Conservation (phyloP, 192 early-diverging fungal genomes). For the Backusella macrospora region DNA sequence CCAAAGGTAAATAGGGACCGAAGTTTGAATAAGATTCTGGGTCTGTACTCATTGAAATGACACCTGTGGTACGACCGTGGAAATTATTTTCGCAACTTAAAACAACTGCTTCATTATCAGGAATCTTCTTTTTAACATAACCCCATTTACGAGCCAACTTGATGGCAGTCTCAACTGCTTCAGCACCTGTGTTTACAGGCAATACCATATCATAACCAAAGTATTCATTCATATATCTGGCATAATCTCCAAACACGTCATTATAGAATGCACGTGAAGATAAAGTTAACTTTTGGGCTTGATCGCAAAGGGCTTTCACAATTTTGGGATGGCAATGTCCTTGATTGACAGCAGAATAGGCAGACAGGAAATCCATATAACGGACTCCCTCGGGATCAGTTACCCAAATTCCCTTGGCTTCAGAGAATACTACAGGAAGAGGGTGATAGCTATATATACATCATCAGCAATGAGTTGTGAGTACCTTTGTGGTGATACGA, state of each 20-base stretch:
- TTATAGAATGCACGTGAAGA: conserved; percentile 98
- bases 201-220: conserved; percentile 98
- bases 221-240: conserved; percentile 89
- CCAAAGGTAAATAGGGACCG: conserved; percentile 92
- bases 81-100: conserved; percentile 89
- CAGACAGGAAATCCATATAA: conserved; percentile 89
- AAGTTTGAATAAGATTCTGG: conserved; percentile 80
- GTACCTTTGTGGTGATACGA: not conserved
- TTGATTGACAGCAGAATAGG: conserved; percentile 87
- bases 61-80: conserved; percentile 92
- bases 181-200: conserved; percentile 99
- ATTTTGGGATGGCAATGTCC: conserved; percentile 98
- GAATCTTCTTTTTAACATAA: conserved; percentile 88
- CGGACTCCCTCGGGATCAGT: conserved; percentile 91
- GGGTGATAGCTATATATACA: conserved; percentile 83
- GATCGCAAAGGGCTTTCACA: conserved; percentile 85
- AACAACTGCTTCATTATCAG: conserved; percentile 78
- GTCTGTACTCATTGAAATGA: conserved; percentile 96
- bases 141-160: conserved; percentile 98
- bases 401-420: conserved; percentile 87
- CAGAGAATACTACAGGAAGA: conserved; percentile 88
- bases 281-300: conserved; percentile 83
- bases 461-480: not conserved
- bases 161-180: conserved; percentile 98
- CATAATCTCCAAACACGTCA: conserved; percentile 87